These are phyloP conservation scores for Daldinia bambusicola DNA, from an alignment of 495 filamentous ascomycete species.

Conservation along the genomic window DNA sequence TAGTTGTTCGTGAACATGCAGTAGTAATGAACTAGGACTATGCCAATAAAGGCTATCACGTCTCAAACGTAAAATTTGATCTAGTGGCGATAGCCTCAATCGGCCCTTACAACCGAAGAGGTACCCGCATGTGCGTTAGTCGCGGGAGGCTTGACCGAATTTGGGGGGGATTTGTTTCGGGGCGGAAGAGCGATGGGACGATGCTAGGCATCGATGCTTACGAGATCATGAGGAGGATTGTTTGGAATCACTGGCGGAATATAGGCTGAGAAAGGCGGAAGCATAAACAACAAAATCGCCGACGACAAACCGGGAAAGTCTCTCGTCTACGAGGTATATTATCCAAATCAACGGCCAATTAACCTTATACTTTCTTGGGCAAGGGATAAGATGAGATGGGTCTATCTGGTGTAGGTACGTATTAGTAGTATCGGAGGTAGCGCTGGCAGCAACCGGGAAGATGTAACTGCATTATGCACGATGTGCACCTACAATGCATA, in stretches of 20 bases:
- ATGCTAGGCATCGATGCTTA: conserved; percentile 16
- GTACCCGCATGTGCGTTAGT: conserved; percentile 13
- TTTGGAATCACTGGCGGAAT: conserved; percentile 28
- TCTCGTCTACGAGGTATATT: conserved; percentile 32
- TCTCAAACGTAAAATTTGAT: conserved; percentile 2
- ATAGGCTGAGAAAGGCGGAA: conserved; percentile 44
- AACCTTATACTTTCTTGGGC: conserved; percentile 41
- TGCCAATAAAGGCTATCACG: not conserved
- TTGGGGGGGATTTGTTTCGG: conserved; percentile 21
- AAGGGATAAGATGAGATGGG: conserved; percentile 12
- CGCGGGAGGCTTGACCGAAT: conserved; percentile 26
- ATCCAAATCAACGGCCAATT: conserved; percentile 44
- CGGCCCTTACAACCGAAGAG: conserved; percentile 37
- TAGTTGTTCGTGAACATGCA: conserved; percentile 8
- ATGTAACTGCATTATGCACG: not conserved
- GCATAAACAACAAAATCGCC: conserved; percentile 16
- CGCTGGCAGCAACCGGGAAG: not conserved
- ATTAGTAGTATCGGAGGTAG: not conserved
- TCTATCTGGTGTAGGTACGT: conserved; percentile 11
- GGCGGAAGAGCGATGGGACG: conserved; percentile 27
- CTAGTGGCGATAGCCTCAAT: conserved; percentile 26
- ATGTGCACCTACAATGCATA: no score
- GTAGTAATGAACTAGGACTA: conserved; percentile 4
- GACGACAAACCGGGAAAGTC: conserved; percentile 43
- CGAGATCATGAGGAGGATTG: conserved; percentile 28